Conservation (phyloP, 2,329 filamentous ascomycete species). For the Harringtonia aguacate region DNA sequence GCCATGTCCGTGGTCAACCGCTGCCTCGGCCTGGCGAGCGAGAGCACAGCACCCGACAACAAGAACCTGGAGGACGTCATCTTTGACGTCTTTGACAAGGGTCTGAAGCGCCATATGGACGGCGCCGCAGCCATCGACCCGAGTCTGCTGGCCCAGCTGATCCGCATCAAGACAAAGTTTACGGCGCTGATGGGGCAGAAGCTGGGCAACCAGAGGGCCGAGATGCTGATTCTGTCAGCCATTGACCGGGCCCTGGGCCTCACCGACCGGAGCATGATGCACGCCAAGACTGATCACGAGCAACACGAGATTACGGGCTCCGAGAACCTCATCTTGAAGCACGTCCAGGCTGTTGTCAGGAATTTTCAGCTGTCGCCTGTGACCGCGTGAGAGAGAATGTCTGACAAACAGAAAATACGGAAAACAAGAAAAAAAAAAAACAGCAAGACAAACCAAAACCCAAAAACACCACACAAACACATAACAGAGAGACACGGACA, state of each 20-base stretch:
- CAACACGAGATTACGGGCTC: constrained; percentile 18
- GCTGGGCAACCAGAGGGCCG: constrained; percentile 29
- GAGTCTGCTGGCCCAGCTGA: constrained; percentile 29
- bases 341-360: constrained; percentile 16
- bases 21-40: constrained; percentile 34
- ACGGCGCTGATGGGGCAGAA: constrained; percentile 29
- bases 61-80: constrained; percentile 37
- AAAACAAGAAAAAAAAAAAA: no score
- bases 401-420: no score
- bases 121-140: constrained; percentile 18
- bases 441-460: no score
- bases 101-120: constrained; percentile 3
- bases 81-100: constrained; percentile 27
- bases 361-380: no score
- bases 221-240: constrained; percentile 36
- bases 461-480: no score
- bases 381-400: no score
- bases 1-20: constrained; percentile 44
- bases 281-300: constrained; percentile 14
- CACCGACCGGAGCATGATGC: constrained; percentile 27
- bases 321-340: constrained; percentile 20
- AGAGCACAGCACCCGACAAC: constrained; percentile 20
- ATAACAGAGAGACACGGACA: no score
- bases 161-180: constrained; percentile 35
- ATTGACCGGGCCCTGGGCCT: constrained; percentile 40